phyloP scores from a whole-genome alignment of 345 rosid species.

The Brassica juncea region DNA sequence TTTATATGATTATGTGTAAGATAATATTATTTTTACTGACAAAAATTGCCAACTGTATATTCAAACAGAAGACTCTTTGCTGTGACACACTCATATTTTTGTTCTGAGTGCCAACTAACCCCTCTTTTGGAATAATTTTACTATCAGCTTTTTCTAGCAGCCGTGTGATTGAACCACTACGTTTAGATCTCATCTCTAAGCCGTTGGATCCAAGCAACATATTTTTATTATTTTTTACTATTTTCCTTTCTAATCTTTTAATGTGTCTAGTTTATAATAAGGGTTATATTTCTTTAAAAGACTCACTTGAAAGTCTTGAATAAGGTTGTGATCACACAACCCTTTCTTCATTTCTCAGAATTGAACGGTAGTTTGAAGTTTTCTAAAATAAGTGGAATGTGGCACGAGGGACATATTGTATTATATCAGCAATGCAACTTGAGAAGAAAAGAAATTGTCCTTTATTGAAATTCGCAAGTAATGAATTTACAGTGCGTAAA shows the following conservation, averaged over 20 bases:
- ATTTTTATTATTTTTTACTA: slow-evolving; percentile 6
- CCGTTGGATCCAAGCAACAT: slow-evolving; percentile 41
- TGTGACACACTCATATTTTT: slow-evolving; percentile 71
- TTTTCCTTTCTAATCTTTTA: not conserved
- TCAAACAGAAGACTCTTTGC: slow-evolving; percentile 62
- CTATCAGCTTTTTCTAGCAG: slow-evolving; percentile 36
- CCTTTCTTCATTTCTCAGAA: slow-evolving; percentile 5
- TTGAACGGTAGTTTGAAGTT: not conserved
- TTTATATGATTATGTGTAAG: not conserved
- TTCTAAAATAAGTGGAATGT: slow-evolving; percentile 12
- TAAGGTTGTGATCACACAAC: slow-evolving; percentile 5
- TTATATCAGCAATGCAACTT: slow-evolving; percentile 2
- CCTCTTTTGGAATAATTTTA: slow-evolving; percentile 40
- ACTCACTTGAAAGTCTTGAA: not conserved
- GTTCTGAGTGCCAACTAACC: slow-evolving; percentile 61
- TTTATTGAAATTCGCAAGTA: slow-evolving; percentile 11
- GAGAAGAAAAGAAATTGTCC: not conserved
- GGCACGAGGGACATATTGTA: slow-evolving; percentile 23
- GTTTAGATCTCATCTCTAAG: slow-evolving; percentile 37
- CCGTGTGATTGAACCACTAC: slow-evolving; percentile 43
- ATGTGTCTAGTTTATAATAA: not conserved
- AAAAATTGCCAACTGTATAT: slow-evolving; percentile 49
- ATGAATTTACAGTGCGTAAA: slow-evolving; percentile 11
- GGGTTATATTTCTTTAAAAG: not conserved
- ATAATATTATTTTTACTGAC: slow-evolving; percentile 52